Evolutionary conservation across 2,329 filamentous ascomycete species (phyloP).

Genomic region (Clonostachys rosea): DNA sequence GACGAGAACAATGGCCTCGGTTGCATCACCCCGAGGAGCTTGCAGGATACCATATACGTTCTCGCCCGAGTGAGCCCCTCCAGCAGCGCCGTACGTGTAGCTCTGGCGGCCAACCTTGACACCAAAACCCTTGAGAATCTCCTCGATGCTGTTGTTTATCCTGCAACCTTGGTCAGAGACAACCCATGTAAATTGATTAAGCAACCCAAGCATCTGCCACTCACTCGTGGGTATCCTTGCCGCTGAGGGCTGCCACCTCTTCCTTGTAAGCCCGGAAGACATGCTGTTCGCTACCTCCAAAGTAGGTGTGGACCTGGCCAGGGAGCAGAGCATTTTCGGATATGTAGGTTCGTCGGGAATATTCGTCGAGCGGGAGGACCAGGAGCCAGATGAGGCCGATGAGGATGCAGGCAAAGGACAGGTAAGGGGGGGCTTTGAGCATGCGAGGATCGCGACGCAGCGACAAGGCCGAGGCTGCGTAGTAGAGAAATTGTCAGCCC

Average conservation of each 20-base stretch:
- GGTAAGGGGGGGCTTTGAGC: conserved; percentile 78
- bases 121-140: conserved; percentile 72
- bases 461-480: conserved; percentile 55
- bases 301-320: conserved; percentile 96
- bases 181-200: background rate
- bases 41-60: conserved; percentile 94
- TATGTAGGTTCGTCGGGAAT: conserved; percentile 90
- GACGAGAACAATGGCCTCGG: conserved; percentile 91
- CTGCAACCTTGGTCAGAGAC: conserved; percentile 27
- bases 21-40: conserved; percentile 90
- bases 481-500: background rate
- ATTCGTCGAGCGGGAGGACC: conserved; percentile 82
- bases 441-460: conserved; percentile 78
- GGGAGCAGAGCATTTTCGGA: conserved; percentile 95
- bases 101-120: conserved; percentile 85
- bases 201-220: background rate
- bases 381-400: conserved; percentile 88
- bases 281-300: conserved; percentile 92
- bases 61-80: conserved; percentile 69
- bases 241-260: conserved; percentile 42
- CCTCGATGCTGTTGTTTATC: conserved; percentile 67
- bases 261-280: conserved; percentile 86
- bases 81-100: conserved; percentile 79
- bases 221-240: background rate
- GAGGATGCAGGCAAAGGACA: conserved; percentile 79